A percentile compares a stretch with the other conserved stretches of the same genome.
phyloP scores from a whole-genome alignment of 2,329 filamentous ascomycete species.

The Coniochaeta ligniaria region DNA sequence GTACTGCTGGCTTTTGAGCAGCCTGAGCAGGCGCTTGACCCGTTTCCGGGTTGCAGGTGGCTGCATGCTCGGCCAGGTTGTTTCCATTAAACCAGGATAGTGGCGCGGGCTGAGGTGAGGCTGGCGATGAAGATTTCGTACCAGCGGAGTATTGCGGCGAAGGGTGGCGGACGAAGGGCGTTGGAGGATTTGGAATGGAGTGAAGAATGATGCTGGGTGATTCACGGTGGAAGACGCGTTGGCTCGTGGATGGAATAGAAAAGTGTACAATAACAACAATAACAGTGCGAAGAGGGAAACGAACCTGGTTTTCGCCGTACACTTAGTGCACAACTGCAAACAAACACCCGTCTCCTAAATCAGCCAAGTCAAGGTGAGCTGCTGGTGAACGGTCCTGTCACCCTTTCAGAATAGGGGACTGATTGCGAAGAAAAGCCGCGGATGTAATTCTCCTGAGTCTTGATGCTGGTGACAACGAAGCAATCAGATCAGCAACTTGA shows the following conservation, averaged over 20 bases:
- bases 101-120: neutral
- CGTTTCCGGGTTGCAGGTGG: neutral
- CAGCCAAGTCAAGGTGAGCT: neutral
- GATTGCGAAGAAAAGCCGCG: too few species aligned
- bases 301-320: neutral
- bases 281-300: neutral
- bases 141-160: neutral
- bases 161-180: neutral
- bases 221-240: neutral
- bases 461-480: neutral
- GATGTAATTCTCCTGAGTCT: neutral
- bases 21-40: slow-evolving; percentile 6
- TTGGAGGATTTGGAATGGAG: neutral
- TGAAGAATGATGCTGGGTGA: neutral
- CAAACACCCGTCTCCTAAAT: neutral
- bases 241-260: neutral
- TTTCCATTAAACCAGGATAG: neutral
- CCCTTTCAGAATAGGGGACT: neutral
- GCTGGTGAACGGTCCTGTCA: neutral
- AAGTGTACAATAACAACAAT: neutral
- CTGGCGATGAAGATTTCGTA: neutral
- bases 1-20: slow-evolving; percentile 7
- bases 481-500: neutral
- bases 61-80: neutral
- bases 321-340: neutral